phyloP scores from a whole-genome alignment of 2,329 filamentous ascomycete genomes.

The Fusarium siculi region DNA sequence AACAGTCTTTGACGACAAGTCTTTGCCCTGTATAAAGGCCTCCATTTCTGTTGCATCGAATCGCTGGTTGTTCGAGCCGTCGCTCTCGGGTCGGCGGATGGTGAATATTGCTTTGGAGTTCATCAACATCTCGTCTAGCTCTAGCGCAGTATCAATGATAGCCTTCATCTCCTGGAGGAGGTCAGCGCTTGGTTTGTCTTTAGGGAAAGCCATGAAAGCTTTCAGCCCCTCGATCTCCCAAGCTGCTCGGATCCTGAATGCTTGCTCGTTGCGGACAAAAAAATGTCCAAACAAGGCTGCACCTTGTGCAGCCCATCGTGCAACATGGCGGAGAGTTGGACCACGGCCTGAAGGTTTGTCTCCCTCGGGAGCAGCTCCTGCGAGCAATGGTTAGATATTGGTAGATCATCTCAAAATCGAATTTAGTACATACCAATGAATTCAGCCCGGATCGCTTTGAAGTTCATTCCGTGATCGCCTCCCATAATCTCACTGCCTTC shows the following conservation, averaged over 20 bases:
- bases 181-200: no score
- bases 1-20: not conserved
- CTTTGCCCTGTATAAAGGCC: not conserved
- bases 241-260: fast-evolving
- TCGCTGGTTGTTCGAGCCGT: not conserved
- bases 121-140: conserved; percentile 8
- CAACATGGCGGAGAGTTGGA: not conserved
- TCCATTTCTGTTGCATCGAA: not conserved
- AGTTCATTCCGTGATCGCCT: not conserved
- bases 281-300: not conserved
- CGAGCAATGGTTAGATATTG: not conserved
- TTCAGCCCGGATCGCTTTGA: not conserved
- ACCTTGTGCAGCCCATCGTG: not conserved
- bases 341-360: not conserved
- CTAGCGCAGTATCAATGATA: not conserved
- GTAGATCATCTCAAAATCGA: no score
- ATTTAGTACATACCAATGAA: not conserved
- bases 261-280: not conserved
- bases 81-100: not conserved
- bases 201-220: not conserved
- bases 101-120: not conserved
- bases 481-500: not conserved
- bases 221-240: not conserved
- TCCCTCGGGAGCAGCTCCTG: not conserved
- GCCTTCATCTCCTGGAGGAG: not conserved